A percentile compares a stretch with the other conserved stretches of the same genome.
These are phyloP conservation scores for Schizonepeta tenuifolia DNA, from an alignment of 257 asterid genomes.

Conservation along the genomic window DNA sequence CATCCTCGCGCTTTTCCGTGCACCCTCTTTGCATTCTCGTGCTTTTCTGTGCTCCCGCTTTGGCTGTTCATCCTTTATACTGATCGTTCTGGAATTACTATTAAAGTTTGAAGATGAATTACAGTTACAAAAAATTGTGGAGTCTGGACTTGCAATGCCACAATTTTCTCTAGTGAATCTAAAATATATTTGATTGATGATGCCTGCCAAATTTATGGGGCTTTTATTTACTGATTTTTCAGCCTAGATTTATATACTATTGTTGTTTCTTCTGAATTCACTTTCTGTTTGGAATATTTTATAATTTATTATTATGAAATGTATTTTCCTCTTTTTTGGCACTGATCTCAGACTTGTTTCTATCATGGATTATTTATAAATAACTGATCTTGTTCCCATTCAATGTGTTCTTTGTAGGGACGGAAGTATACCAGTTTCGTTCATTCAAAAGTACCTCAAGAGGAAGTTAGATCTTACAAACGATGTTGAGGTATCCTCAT, in stretches of 20 bases:
- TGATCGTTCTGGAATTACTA: neutral
- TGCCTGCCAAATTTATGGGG: neutral
- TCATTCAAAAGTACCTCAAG: constrained; percentile 59
- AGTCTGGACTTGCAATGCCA: constrained; percentile 1
- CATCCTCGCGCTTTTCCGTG: constrained; percentile 1
- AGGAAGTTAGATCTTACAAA: constrained; percentile 52
- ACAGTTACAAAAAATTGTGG: neutral
- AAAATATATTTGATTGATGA: constrained; percentile 19
- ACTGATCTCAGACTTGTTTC: constrained; percentile 14
- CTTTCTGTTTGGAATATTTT: constrained; percentile 4
- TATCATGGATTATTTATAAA: neutral
- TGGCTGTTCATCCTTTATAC: neutral
- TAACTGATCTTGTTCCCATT: neutral
- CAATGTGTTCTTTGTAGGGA: constrained; percentile 54
- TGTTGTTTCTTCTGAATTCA: neutral
- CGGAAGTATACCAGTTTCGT: constrained; percentile 65
- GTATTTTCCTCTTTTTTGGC: neutral
- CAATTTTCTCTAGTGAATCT: constrained; percentile 4
- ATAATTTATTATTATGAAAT: neutral
- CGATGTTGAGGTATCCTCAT: constrained; percentile 51
- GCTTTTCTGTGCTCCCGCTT: neutral
- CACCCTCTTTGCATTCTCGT: neutral
- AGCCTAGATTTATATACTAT: neutral
- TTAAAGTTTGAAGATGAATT: neutral
- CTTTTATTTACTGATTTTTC: neutral